Base-by-base conservation (phyloP, 2,329 filamentous ascomycete species). In the Biscogniauxia marginata region DNA sequence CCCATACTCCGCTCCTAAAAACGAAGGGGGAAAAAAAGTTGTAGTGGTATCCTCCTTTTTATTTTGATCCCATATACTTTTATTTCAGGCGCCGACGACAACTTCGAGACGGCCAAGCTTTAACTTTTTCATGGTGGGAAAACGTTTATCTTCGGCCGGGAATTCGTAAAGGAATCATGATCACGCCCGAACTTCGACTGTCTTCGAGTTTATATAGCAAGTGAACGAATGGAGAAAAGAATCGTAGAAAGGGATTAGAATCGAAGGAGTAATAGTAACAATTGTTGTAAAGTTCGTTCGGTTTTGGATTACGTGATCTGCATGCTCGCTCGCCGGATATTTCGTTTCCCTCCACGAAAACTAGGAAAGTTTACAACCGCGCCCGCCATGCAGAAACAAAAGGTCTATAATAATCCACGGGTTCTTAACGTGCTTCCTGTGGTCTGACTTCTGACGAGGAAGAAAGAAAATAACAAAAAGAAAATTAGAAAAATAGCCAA, bases 401-500 rank as follows among this genome's bases (percentile, higher is more conserved):
- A 61, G 54, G 45, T 49, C 50, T 56, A 58, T 58, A 53, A 52
- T 59, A 54, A 53, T 49, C 56, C 58, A 53, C 56, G 59, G n/a
- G 47, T 46, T 57, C 61, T 55, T 54, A 43, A 59, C 49, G 50
- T 50, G 59, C 55, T 50, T 58, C 54, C 48, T 58, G 55, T 57
- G 59, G 59, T 56, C 62, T 63, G 57, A 53, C 53, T 48, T 51
- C 53, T 54, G 49, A 3, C 13, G 30, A 39, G 30, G 13, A 16
- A 39, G n/a, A n/a, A 39, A 16, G n/a, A 39, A 39, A 39, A 39
- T 16, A 39, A 16, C 13, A n/a, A 16, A 39, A 39, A 39, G 2
- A 39, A 39, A 7, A n/a, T 16, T 39, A 63, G 62, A 65, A 48
- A 63, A 60, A 63, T 63, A 63, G 62, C 63, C 63, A 65, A 65